Evolutionary conservation across 306 rosid genomes (phyloP).

Genomic region (Quercus glauca): DNA sequence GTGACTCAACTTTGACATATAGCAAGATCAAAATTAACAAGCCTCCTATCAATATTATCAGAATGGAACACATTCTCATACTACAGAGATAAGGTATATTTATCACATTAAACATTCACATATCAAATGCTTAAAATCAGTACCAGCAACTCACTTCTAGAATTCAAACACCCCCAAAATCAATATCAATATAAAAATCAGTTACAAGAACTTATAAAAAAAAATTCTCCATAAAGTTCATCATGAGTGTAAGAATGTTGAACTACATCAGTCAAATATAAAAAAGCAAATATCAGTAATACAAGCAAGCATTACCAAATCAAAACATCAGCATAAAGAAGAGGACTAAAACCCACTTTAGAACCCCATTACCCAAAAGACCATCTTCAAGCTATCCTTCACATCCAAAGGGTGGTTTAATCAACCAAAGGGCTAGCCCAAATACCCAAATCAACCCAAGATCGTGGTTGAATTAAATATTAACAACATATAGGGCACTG

Average conservation of each 20-base stretch:
- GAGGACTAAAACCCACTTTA: slow-evolving; percentile 77
- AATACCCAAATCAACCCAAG: not conserved
- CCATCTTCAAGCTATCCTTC: not conserved
- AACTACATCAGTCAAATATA: slow-evolving; percentile 22
- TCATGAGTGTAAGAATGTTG: slow-evolving; percentile 4
- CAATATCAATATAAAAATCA: not conserved
- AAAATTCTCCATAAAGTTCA: not conserved
- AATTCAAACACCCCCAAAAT: not conserved
- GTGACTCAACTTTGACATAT: no score
- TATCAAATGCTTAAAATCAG: not conserved
- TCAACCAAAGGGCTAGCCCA: no score
- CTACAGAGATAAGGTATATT: not conserved
- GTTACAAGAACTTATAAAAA: not conserved
- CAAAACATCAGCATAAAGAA: slow-evolving; percentile 15
- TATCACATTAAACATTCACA: not conserved
- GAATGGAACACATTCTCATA: no score
- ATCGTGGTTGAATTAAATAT: not conserved
- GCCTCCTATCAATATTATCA: no score
- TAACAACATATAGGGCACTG: slow-evolving; percentile 74
- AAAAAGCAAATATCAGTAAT: slow-evolving; percentile 22
- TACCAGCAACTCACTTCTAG: not conserved
- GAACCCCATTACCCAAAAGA: slow-evolving; percentile 36
- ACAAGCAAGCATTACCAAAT: slow-evolving; percentile 1
- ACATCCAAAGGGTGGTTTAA: not conserved
- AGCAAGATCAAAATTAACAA: no score